phyloP scores from a whole-genome alignment of 1,139 yeast genomes.

The Candida sp. region DNA sequence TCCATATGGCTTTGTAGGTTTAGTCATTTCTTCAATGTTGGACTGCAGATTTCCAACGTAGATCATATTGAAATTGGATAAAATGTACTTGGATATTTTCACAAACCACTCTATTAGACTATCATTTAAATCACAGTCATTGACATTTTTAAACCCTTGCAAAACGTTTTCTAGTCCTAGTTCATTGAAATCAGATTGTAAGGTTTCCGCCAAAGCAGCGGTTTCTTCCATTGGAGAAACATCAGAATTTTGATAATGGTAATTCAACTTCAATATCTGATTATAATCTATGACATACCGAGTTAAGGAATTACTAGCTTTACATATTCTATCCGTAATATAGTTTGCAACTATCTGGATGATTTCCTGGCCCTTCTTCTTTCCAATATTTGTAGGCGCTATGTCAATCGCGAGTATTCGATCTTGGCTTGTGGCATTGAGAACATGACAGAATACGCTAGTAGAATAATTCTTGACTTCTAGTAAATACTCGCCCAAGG shows the following conservation, averaged over 20 bases:
- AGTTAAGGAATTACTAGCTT: neutral
- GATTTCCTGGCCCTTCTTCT: conserved; percentile 14
- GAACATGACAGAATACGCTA: conserved; percentile 27
- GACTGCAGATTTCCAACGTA: conserved; percentile 5
- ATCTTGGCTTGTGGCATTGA: conserved; percentile 29
- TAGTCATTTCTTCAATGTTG: conserved; percentile 1
- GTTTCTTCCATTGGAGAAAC: conserved; percentile 44
- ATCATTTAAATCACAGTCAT: conserved; percentile 11
- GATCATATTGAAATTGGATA: conserved; percentile 6
- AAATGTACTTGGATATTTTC: conserved; percentile 2
- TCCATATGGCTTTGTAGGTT: neutral
- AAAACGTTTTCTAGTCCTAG: conserved; percentile 34
- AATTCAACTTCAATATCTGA: neutral
- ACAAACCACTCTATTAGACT: conserved; percentile 6
- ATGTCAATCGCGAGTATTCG: conserved; percentile 42
- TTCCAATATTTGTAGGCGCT: conserved; percentile 39
- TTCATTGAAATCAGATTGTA: conserved; percentile 28
- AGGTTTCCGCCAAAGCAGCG: conserved; percentile 27
- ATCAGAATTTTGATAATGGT: conserved; percentile 27
- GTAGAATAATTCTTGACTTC: conserved; percentile 15
- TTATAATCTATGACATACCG: conserved; percentile 17
- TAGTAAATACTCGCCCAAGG: conserved; percentile 34
- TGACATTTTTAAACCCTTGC: conserved; percentile 30
- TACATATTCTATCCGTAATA: neutral
- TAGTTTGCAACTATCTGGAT: conserved; percentile 1